A percentile compares a stretch with the other conserved stretches of the same genome.
phyloP scores from a whole-genome alignment of 352 stramenopile species.

The Globisporangium apiculatum region DNA sequence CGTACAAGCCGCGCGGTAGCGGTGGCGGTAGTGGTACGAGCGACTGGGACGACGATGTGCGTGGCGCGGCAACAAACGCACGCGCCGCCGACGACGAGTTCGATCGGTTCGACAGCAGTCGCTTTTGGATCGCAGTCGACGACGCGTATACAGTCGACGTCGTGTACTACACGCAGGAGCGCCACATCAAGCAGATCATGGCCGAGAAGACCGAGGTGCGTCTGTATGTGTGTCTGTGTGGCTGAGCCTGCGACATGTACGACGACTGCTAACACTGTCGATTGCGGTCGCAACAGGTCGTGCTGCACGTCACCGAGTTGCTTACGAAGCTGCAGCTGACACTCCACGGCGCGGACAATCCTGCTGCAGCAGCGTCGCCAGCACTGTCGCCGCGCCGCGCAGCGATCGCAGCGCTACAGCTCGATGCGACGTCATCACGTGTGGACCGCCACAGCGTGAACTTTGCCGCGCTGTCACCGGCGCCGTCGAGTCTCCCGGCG shows the following conservation, averaged over 20 bases:
- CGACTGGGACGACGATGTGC: constrained; percentile 12
- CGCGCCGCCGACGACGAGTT: constrained; percentile 19
- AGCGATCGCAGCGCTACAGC: neutral
- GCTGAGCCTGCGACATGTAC: too few relatives aligned
- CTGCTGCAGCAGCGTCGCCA: neutral
- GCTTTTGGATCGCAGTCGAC: constrained; percentile 72
- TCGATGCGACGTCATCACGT: neutral
- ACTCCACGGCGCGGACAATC: constrained; percentile 20
- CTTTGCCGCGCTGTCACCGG: neutral
- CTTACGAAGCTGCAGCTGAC: constrained; percentile 29
- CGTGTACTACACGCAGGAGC: constrained; percentile 70
- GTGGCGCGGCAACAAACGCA: constrained; percentile 15
- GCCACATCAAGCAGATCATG: constrained; percentile 51
- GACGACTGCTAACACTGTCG: neutral
- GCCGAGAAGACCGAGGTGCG: constrained; percentile 66
- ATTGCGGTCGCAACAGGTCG: constrained; percentile 22
- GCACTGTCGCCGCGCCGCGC: neutral
- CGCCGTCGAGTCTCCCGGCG: constrained; percentile 6
- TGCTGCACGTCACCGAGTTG: constrained; percentile 53
- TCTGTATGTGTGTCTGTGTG: neutral
- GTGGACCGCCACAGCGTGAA: neutral
- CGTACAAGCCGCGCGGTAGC: constrained; percentile 21
- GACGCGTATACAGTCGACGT: constrained; percentile 63
- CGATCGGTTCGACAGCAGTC: constrained; percentile 14
- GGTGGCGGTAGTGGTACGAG: constrained; percentile 37